Base-by-base conservation (phyloP, 441 rosid genomes). In the Metrosideros polymorpha region DNA sequence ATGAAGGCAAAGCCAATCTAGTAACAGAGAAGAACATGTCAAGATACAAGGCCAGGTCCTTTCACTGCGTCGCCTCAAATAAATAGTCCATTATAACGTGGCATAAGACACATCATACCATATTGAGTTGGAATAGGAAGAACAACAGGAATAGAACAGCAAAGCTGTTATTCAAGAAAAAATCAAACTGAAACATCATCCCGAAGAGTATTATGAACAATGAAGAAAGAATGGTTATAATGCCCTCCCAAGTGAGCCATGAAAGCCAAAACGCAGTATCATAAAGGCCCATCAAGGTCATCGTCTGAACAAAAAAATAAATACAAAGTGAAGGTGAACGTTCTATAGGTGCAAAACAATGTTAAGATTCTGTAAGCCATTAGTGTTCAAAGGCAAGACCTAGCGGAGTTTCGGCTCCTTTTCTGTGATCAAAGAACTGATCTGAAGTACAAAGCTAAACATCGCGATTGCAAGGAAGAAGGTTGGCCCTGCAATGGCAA, bases 371-470 rank as follows among this genome's bases (percentile, higher is more conserved):
- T 35, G 79, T 22, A 35, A 66, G 9, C 47, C 1, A 35, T 0
- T 66, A 9, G 79, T 66, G n/a, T 19, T 35, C 13, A 54, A 82
- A 63, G 63, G 71, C 56, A 83, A 83, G 66, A 96, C 98, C 98
- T 95, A 97, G 6, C 96, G 96, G 90, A 98, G 99, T 91, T 95
- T 96, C 54, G 96, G 97, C 94, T 98, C 98, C 87, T 95, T 98
- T 94, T 95, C 99, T 14, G 92, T 85, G 22, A 94, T 91, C 88
- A 98, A 87, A 83, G 95, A 91, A 89, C 98, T 91, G 17, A 96
- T 92, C 85, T 96, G 98, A 75, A 95, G 87, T 77, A 95, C 99
- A 86, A 98, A 96, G 88, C 96, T 93, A 86, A 98, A 96, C 99
- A 95, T 95, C 18, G 97, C 92, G 86, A 94, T 90, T 25, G 98